Conservation (phyloP, 352 stramenopile genomes). For the Blastocystis sp. region DNA sequence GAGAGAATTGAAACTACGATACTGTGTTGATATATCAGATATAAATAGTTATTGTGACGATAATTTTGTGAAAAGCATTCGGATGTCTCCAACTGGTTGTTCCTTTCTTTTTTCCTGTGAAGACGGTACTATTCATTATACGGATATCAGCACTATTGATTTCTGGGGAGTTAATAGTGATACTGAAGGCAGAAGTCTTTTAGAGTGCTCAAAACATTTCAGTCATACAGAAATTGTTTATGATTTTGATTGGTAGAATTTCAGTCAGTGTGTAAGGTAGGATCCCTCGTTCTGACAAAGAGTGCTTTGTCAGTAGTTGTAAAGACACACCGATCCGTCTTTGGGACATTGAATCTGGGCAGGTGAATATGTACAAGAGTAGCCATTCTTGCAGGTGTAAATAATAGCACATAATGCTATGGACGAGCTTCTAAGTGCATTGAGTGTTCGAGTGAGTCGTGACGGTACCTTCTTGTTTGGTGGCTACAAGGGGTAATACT, state of each 20-base stretch:
- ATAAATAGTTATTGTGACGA: not conserved
- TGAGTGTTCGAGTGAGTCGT: not conserved
- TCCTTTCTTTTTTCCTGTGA: not conserved
- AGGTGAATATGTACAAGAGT: not conserved
- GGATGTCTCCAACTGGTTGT: not conserved
- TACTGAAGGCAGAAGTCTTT: not conserved
- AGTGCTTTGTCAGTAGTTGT: slow-evolving; percentile 19
- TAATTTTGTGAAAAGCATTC: slow-evolving; percentile 45
- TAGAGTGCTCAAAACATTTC: not conserved
- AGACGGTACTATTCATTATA: not conserved
- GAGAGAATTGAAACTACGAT: not conserved
- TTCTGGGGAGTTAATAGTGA: not conserved
- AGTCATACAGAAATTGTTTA: slow-evolving; percentile 26
- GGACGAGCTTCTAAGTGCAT: not conserved
- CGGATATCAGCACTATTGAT: not conserved
- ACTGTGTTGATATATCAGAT: not conserved
- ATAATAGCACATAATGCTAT: not conserved
- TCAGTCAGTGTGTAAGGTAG: not conserved
- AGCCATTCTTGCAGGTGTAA: not conserved
- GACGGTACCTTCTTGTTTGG: not conserved
- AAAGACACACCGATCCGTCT: slow-evolving; percentile 38
- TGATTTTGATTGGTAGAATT: not conserved
- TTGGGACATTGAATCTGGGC: not conserved
- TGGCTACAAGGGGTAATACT: not conserved
- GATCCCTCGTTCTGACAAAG: not conserved